Conservation (phyloP, 1,139 yeast species). For the Yamadazyma conglobata region DNA sequence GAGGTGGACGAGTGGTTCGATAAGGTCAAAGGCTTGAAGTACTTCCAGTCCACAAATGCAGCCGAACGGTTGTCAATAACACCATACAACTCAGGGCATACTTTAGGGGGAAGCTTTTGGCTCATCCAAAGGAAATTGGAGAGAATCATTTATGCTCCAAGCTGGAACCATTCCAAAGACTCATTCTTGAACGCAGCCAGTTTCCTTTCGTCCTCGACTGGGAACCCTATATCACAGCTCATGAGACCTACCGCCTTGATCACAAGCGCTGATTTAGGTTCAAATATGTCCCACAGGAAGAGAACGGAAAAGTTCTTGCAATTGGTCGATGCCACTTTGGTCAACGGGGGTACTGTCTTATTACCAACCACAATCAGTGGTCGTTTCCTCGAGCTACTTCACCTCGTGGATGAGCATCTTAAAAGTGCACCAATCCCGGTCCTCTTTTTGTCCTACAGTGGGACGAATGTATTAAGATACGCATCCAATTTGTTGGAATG, state of each 20-base stretch:
- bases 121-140: constrained; percentile 70
- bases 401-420: constrained; percentile 61
- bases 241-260: constrained; percentile 82
- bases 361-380: constrained; percentile 85
- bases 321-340: constrained; percentile 62
- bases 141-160: constrained; percentile 79
- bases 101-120: constrained; percentile 94
- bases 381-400: constrained; percentile 75
- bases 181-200: constrained; percentile 81
- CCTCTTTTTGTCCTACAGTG: constrained; percentile 71
- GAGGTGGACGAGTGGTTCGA: constrained; percentile 84
- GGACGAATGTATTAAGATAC: constrained; percentile 72
- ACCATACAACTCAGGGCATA: constrained; percentile 89
- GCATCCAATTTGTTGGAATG: constrained; percentile 92
- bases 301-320: constrained; percentile 65
- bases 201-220: constrained; percentile 44
- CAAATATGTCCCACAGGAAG: constrained; percentile 59
- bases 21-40: constrained; percentile 63
- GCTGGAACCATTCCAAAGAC: constrained; percentile 94
- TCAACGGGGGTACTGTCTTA: constrained; percentile 71
- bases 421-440: constrained; percentile 65
- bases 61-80: constrained; percentile 62
- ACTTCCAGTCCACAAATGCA: constrained; percentile 69
- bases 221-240: constrained; percentile 59
- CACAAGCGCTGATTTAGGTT: constrained; percentile 72